A percentile compares a stretch with the other conserved stretches of the same genome.
These are phyloP conservation scores for Saitozyma sp. DNA, from an alignment of 768 basidiomycete species.

Conservation along the genomic window DNA sequence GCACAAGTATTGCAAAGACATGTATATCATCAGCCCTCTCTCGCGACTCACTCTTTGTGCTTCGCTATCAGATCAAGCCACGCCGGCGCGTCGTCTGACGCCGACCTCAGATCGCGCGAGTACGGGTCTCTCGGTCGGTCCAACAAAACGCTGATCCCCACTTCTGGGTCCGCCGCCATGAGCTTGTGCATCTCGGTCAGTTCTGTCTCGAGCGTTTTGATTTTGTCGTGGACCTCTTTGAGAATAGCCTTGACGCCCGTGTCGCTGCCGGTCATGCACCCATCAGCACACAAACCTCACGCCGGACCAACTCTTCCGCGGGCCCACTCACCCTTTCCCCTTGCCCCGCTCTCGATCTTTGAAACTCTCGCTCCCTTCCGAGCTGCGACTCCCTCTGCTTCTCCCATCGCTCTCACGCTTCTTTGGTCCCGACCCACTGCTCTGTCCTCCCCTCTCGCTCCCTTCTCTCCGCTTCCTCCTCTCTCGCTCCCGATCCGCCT, in stretches of 20 bases:
- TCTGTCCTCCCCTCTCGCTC: slow-evolving; percentile 43
- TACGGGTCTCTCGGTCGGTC: slow-evolving; percentile 21
- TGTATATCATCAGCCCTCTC: background rate
- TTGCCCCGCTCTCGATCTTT: slow-evolving; percentile 53
- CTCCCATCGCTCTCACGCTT: slow-evolving; percentile 29
- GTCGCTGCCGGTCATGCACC: slow-evolving; percentile 39
- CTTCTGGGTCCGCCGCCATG: slow-evolving; percentile 59
- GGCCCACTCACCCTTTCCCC: slow-evolving; percentile 46
- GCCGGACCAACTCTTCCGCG: background rate
- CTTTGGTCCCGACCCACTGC: slow-evolving; percentile 18
- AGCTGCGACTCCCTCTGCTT: slow-evolving; percentile 44
- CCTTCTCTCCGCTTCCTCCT: slow-evolving; percentile 50
- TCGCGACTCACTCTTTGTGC: slow-evolving; percentile 75
- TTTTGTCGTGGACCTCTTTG: slow-evolving; percentile 67
- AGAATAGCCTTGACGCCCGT: slow-evolving; percentile 57
- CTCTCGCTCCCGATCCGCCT: slow-evolving; percentile 50
- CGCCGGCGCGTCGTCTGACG: slow-evolving; percentile 38
- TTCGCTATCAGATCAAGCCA: slow-evolving; percentile 56
- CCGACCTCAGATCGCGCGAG: slow-evolving; percentile 17
- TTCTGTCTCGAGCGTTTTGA: slow-evolving; percentile 75
- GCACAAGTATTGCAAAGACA: slow-evolving; percentile 1
- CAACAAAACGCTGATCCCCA: slow-evolving; percentile 28
- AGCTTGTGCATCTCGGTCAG: slow-evolving; percentile 76
- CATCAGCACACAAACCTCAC: too few species aligned
- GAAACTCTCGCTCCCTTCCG: slow-evolving; percentile 53